Conservation (phyloP, 768 basidiomycete species). For the Crassisporium funariophilum region DNA sequence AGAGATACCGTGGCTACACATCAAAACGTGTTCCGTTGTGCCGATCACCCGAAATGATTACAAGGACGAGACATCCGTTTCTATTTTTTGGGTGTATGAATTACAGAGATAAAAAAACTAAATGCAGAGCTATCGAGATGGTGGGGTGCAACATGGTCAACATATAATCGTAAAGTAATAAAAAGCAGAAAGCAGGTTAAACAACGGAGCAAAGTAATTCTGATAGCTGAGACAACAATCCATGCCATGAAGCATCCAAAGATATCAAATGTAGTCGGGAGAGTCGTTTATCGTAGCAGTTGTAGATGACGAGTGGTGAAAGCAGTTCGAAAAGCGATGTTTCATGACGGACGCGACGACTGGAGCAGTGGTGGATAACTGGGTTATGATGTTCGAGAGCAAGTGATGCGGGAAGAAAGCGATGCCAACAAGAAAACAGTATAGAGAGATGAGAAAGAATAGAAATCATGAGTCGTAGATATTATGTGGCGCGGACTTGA, state of each 20-base stretch:
- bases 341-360: no score
- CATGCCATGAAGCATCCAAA: not conserved
- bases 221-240: not conserved
- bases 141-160: not conserved
- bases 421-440: conserved; percentile 3
- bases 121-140: not conserved
- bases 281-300: not conserved
- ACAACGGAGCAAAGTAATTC: not conserved
- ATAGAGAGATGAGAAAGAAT: conserved; percentile 46
- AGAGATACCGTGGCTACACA: no score
- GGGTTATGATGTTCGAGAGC: conserved; percentile 63
- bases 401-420: conserved; percentile 2
- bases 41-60: no score
- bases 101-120: conserved; percentile 33
- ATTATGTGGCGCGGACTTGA: not conserved
- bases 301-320: not conserved
- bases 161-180: conserved; percentile 5
- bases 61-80: conserved; percentile 15
- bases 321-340: conserved; percentile 9
- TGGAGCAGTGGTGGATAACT: conserved; percentile 47
- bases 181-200: conserved; percentile 1
- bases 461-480: conserved; percentile 57
- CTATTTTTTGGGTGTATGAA: no score
- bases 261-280: not conserved
- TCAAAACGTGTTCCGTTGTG: no score